Evolutionary conservation across 1,284 basidiomycete species (phyloP), one percentile per base, ranked within the genome.

Genomic region (Cutaneotrichosporon cutaneum): DNA sequence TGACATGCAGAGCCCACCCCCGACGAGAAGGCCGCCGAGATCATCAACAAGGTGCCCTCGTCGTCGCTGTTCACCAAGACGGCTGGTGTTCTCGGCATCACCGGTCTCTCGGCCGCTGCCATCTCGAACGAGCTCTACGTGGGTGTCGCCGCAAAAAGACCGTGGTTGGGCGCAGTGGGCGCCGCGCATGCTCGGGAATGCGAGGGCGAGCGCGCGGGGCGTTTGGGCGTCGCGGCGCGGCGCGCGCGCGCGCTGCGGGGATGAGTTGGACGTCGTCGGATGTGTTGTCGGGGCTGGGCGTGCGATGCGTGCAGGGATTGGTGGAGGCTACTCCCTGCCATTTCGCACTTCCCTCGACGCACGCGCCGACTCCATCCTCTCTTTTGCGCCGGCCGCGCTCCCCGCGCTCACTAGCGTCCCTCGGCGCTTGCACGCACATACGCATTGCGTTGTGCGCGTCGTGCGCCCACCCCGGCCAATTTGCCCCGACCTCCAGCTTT

Each of bases 111-210:
- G 64, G 95, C 94, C 30, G 87, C 93, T 22, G 94, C 94, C 76
- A 94, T 98, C 82, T 96, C 93, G 44, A 90, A 94, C 80, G 95
- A 99, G 83, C 87, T 98, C 61, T 98, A 97, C 80, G 95, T 80
- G 73, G 47, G 78, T 76, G 4, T 58, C 53, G 24, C 13, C 3
- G 33, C 16, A 39, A n/a, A 24, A 50, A 30, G 48, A 30, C 45
- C 45, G 45, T 22, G 45, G 45, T 26, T 47, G 45, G 39, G 39
- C 39, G 18, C 39, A 18, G 18, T 6, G 18, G n/a, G n/a, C n/a
- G n/a, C n/a, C n/a, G n/a, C n/a, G n/a, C n/a, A n/a, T 6, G 2
- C 18, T 42, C 18, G 45, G 45, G 10, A 27, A 24, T 6, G 45
- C 21, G 45, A 26, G 16, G 8, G 47, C 13, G 50, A 27, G 24